phyloP scores from a whole-genome alignment of 2,329 filamentous ascomycete genomes.

The Waltergamsia citrina region DNA sequence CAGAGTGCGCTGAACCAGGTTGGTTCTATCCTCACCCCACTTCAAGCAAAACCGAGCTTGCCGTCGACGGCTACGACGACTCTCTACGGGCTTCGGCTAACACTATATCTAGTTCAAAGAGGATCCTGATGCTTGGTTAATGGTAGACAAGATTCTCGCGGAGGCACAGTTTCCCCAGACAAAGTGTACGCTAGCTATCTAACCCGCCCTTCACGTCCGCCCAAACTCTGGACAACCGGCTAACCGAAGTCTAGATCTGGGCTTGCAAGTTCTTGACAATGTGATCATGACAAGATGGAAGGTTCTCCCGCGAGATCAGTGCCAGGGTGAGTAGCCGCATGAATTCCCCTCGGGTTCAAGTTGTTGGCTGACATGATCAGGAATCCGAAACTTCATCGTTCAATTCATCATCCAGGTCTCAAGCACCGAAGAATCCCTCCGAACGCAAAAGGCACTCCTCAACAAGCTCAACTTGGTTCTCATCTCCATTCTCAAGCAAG shows the following conservation, averaged over 20 bases:
- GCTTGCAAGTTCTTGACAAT: slow-evolving; percentile 92
- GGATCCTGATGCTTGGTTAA: slow-evolving; percentile 94
- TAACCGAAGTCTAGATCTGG: slow-evolving; percentile 54
- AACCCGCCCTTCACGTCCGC: not conserved
- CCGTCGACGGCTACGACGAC: slow-evolving; percentile 2
- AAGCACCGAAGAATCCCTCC: slow-evolving; percentile 77
- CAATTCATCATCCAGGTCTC: slow-evolving; percentile 97
- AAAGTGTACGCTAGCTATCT: slow-evolving; percentile 78
- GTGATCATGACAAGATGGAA: slow-evolving; percentile 99
- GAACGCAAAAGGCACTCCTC: slow-evolving; percentile 75
- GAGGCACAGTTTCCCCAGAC: slow-evolving; percentile 91
- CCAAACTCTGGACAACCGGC: not conserved
- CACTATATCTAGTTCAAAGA: slow-evolving; percentile 73
- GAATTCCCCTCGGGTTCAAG: not conserved
- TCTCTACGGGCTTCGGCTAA: slow-evolving; percentile 1
- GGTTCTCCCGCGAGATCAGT: slow-evolving; percentile 90
- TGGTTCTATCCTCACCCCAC: slow-evolving; percentile 21
- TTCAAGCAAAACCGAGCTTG: not conserved
- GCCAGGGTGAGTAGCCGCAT: slow-evolving; percentile 53
- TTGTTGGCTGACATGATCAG: slow-evolving; percentile 31
- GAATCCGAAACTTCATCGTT: slow-evolving; percentile 98
- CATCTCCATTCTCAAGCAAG: slow-evolving; percentile 95
- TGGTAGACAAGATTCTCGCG: slow-evolving; percentile 94
- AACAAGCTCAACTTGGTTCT: slow-evolving; percentile 98
- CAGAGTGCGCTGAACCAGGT: slow-evolving; percentile 90